Percentiles rank a stretch among this genome's conserved stretches.
phyloP scores from a whole-genome alignment of 495 filamentous ascomycete species.

The Podospora pseudocomata region DNA sequence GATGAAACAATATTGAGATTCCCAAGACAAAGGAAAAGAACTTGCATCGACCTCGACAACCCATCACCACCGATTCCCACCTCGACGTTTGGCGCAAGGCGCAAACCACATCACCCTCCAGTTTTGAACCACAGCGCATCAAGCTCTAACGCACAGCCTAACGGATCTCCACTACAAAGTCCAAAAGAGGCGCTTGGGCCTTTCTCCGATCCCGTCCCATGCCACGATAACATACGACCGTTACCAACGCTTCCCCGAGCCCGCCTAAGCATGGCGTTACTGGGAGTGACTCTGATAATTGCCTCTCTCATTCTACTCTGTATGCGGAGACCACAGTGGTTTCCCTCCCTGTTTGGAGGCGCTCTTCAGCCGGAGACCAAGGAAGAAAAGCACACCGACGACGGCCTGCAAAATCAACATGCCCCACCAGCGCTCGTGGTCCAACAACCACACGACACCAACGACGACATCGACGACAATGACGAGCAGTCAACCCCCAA shows the following conservation, averaged over 20 bases:
- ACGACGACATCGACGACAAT: constrained; percentile 12
- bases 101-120: no score
- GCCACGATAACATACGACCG: constrained; percentile 24
- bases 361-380: constrained; percentile 18
- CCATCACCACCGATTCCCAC: neutral
- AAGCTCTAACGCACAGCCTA: constrained; percentile 5
- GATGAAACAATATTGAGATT: neutral
- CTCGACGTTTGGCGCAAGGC: no score
- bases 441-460: constrained; percentile 2
- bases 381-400: constrained; percentile 1
- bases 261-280: constrained; percentile 42
- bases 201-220: constrained; percentile 1
- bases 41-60: neutral
- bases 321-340: constrained; percentile 44
- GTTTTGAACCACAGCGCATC: neutral
- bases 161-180: neutral
- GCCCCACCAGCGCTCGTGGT: neutral
- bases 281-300: constrained; percentile 53
- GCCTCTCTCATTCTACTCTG: constrained; percentile 51
- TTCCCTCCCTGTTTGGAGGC: constrained; percentile 34
- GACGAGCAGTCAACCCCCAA: constrained; percentile 43
- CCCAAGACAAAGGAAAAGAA: neutral
- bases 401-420: neutral
- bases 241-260: constrained; percentile 15
- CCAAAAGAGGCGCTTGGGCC: neutral